Percentiles rank a stretch among this genome's conserved stretches.
Evolutionary conservation across 306 rosid genomes (phyloP).

Genomic region (Trichosanthes cucumerina): DNA sequence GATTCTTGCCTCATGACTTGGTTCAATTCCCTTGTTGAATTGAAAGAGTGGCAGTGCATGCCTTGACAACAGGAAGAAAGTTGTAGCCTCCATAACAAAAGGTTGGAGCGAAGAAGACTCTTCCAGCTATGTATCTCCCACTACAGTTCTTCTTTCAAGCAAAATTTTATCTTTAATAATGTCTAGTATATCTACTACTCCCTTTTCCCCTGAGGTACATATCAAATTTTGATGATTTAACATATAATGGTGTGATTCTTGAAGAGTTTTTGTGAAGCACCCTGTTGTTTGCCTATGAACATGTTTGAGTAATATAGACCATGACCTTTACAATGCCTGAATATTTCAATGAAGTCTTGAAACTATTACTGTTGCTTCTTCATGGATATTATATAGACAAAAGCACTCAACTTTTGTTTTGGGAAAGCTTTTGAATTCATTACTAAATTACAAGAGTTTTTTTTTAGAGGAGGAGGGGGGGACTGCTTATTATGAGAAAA

Average conservation of each 20-base stretch:
- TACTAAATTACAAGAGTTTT: background rate
- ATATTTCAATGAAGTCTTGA: background rate
- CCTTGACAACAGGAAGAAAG: slow-evolving; percentile 18
- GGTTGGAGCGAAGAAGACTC: slow-evolving; percentile 16
- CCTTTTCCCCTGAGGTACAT: background rate
- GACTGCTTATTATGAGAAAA: background rate
- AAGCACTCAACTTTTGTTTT: no score
- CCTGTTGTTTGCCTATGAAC: background rate
- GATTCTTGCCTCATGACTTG: no score
- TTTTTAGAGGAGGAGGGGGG: no score
- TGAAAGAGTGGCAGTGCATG: no score
- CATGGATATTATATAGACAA: background rate
- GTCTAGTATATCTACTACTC: background rate
- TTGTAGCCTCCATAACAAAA: background rate
- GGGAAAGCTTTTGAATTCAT: background rate
- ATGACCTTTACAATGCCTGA: background rate
- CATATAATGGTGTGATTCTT: background rate
- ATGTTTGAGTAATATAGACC: background rate
- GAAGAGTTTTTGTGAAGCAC: background rate
- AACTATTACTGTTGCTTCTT: background rate
- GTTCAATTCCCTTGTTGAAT: no score
- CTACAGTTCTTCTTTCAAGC: no score
- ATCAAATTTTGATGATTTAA: no score
- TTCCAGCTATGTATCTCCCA: background rate
- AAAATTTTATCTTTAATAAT: no score